Percentiles rank a stretch among this genome's conserved stretches.
phyloP scores from a whole-genome alignment of 129 eudicot species.

The Arctium lappa region DNA sequence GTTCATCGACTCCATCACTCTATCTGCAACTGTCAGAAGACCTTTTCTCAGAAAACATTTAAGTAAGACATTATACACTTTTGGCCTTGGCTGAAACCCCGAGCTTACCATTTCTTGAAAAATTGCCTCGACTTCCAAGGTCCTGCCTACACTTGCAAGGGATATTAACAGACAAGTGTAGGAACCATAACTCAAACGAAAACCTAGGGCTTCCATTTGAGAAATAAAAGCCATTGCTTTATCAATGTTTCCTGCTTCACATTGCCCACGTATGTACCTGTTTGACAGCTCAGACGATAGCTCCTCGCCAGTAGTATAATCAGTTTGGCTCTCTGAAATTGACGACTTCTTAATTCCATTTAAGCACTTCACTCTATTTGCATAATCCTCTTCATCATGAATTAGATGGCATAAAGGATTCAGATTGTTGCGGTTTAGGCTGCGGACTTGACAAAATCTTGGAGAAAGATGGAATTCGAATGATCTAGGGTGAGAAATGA shows the following conservation, averaged over 20 bases:
- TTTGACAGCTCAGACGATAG: slow-evolving; percentile 50
- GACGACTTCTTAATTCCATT: slow-evolving; percentile 9
- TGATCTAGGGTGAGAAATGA: slow-evolving; percentile 5
- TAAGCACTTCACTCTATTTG: slow-evolving; percentile 7
- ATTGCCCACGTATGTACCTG: slow-evolving; percentile 39
- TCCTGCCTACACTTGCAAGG: slow-evolving; percentile 61
- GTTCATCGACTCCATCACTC: slow-evolving; percentile 35
- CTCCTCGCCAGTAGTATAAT: slow-evolving; percentile 34
- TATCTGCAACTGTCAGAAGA: slow-evolving; percentile 44
- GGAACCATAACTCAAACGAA: slow-evolving; percentile 35
- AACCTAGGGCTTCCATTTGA: slow-evolving; percentile 69
- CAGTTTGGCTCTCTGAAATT: slow-evolving; percentile 5
- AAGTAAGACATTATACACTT: slow-evolving; percentile 54
- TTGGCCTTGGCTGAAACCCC: slow-evolving; percentile 46
- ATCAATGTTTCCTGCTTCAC: slow-evolving; percentile 50
- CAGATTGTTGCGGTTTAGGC: not conserved
- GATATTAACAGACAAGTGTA: slow-evolving; percentile 44
- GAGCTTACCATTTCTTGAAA: slow-evolving; percentile 52
- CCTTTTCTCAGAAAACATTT: slow-evolving; percentile 65
- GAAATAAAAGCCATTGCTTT: slow-evolving; percentile 60
- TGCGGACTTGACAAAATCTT: not conserved
- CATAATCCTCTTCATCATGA: not conserved
- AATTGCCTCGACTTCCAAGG: slow-evolving; percentile 68
- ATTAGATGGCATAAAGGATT: not conserved
- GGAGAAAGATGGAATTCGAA: not conserved